Evolutionary conservation across 768 basidiomycete species (phyloP).

Genomic region (Mycena rosella): DNA sequence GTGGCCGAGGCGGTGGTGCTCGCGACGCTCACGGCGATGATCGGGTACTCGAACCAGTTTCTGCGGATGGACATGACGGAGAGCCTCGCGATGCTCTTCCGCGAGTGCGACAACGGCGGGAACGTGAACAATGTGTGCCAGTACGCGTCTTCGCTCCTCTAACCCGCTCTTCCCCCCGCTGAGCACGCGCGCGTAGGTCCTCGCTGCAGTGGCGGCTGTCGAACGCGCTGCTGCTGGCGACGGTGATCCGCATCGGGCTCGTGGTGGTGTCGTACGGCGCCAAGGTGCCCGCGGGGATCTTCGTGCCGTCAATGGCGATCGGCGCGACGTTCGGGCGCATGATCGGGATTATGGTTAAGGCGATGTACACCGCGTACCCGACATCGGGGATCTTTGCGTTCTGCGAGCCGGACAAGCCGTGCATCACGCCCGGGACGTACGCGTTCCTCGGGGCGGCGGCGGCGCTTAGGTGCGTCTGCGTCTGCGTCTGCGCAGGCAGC

Average conservation of each 20-base stretch:
- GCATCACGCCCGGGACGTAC: slow-evolving; percentile 98
- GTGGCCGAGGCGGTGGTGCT: slow-evolving; percentile 91
- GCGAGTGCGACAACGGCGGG: slow-evolving; percentile 96
- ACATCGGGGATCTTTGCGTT: slow-evolving; percentile 89
- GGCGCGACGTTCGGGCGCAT: slow-evolving; percentile 98
- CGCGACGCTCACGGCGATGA: slow-evolving; percentile 89
- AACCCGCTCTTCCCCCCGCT: slow-evolving; percentile 8
- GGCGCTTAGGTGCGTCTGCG: slow-evolving; percentile 77
- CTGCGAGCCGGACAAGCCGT: slow-evolving; percentile 93
- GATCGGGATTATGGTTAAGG: slow-evolving; percentile 97
- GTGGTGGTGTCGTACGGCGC: slow-evolving; percentile 95
- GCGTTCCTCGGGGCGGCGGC: slow-evolving; percentile 98
- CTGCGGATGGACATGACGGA: slow-evolving; percentile 98
- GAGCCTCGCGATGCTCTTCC: slow-evolving; percentile 93
- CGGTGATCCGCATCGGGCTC: slow-evolving; percentile 86
- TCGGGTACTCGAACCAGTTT: slow-evolving; percentile 96
- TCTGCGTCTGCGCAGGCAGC: neutral
- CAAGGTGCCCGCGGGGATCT: slow-evolving; percentile 98
- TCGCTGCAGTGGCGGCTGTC: slow-evolving; percentile 95
- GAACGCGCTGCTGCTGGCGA: slow-evolving; percentile 92
- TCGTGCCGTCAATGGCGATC: slow-evolving; percentile 99
- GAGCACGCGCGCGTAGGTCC: slow-evolving; percentile 61
- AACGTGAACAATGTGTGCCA: slow-evolving; percentile 92
- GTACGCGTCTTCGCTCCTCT: slow-evolving; percentile 63
- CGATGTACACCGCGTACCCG: slow-evolving; percentile 87